Evolutionary conservation across 768 basidiomycete genomes (phyloP), one percentile per base, ranked within the genome.

Genomic region (Russula emetica): DNA sequence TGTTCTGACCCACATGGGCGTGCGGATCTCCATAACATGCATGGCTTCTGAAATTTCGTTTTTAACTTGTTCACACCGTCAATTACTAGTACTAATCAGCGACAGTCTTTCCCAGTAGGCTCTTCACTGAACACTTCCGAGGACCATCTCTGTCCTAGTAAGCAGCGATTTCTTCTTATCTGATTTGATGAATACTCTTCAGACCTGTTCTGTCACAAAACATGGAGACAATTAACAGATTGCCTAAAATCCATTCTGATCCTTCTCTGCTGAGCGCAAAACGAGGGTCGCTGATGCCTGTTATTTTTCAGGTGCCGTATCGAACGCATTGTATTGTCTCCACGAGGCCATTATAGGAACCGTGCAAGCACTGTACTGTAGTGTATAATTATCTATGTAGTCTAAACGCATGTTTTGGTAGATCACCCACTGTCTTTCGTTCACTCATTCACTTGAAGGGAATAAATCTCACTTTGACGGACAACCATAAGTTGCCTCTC

Each of bases 161-260:
- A 63, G 67, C 55, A 34, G 28, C 49, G 49, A 49, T 44, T 61
- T 64, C 56, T 63, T 68, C 58, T 67, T 64, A 55, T 70, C 67
- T 65, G 62, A 72, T 32, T 59, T 70, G 82, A 83, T 83, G 82
- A 82, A 76, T 75, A 74, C 63, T 65, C 66, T 76, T 84, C 83
- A 85, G 84, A 86, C 84, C 84, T 85, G 83, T 85, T 84, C 84
- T 82, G 83, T 81, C 71, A 69, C 72, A 75, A 26, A 22, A 36
- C 77, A 74, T 83, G 81, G 79, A 79, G 83, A 84, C 70, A 80
- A 80, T 73, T 67, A 66, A 74, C 22, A 74, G 78, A 83, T 85
- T 83, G 82, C 82, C 79, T 82, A 77, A 70, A 66, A 69, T 72
- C 66, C 67, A 55, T 20, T n/a, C 44, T 22, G 14, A 38, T 3